phyloP scores from a whole-genome alignment of 352 stramenopile species.

The Globisporangium paroecandrum region DNA sequence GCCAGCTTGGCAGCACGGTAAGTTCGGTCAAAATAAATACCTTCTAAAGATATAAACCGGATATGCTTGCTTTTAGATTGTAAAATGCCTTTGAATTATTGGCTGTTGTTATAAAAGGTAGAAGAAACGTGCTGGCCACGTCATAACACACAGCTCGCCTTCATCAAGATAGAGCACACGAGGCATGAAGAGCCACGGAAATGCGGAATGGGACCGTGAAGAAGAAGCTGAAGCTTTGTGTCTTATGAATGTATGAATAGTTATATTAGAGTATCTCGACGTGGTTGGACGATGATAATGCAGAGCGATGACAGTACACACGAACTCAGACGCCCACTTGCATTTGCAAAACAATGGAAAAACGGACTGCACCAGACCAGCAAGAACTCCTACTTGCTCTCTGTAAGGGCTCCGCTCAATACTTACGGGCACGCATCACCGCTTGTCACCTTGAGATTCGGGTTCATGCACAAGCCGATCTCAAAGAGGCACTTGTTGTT shows the following conservation, averaged over 20 bases:
- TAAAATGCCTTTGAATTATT: neutral
- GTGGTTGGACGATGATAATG: neutral
- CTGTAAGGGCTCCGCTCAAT: neutral
- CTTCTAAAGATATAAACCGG: neutral
- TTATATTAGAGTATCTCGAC: neutral
- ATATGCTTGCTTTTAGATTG: neutral
- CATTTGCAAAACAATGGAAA: neutral
- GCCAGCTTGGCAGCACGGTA: neutral
- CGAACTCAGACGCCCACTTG: neutral
- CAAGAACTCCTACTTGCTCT: neutral
- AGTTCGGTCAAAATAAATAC: neutral
- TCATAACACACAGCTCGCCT: neutral
- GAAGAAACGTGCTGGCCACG: neutral
- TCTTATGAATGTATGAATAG: neutral
- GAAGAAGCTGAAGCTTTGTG: neutral
- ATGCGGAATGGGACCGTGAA: neutral
- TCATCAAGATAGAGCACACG: neutral
- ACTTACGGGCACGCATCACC: conserved; percentile 8
- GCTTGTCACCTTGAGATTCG: conserved; percentile 6
- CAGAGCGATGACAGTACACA: neutral
- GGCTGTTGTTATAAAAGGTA: neutral
- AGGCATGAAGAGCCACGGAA: neutral
- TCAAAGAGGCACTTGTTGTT: conserved; percentile 22
- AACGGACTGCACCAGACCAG: neutral
- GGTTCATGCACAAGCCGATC: conserved; percentile 17